Conservation (phyloP, 2,329 filamentous ascomycete genomes). For the Aspergillus sp. region DNA sequence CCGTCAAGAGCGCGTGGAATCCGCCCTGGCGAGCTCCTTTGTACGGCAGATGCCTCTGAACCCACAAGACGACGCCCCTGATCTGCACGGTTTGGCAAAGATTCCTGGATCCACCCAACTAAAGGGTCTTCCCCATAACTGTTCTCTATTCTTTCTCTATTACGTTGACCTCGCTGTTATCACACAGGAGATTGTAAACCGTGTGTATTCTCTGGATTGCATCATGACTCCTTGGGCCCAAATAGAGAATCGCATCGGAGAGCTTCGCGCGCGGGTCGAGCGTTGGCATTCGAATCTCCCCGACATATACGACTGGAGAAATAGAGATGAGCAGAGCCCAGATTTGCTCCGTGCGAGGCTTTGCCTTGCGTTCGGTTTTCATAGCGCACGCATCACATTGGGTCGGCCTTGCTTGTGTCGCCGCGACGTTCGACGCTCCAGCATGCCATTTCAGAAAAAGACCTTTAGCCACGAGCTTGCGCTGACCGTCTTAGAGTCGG, state of each 20-base stretch:
- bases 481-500: slow-evolving; percentile 44
- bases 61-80: slow-evolving; percentile 33
- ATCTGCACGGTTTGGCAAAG: slow-evolving; percentile 28
- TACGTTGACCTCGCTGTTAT: slow-evolving; percentile 46
- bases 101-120: slow-evolving; percentile 39
- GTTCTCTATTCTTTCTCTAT: slow-evolving; percentile 44
- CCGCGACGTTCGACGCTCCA: slow-evolving; percentile 39
- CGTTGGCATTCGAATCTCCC: slow-evolving; percentile 45
- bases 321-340: slow-evolving; percentile 33
- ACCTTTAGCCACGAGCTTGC: slow-evolving; percentile 48
- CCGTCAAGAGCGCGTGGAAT: slow-evolving; percentile 39
- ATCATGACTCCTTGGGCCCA: slow-evolving; percentile 45
- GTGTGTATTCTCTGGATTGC: slow-evolving; percentile 47
- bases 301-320: slow-evolving; percentile 41
- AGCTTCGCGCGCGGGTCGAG: slow-evolving; percentile 44
- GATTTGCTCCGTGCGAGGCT: slow-evolving; percentile 45
- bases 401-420: slow-evolving; percentile 53
- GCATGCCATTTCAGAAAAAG: slow-evolving; percentile 25
- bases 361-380: slow-evolving; percentile 49
- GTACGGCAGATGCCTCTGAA: slow-evolving; percentile 39
- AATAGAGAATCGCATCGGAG: slow-evolving; percentile 46
- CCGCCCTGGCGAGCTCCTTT: slow-evolving; percentile 35
- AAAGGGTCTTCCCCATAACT: slow-evolving; percentile 39
- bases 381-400: slow-evolving; percentile 49
- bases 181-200: slow-evolving; percentile 47